Base-by-base conservation (phyloP, 1,139 yeast genomes). In the Suhomyces ambrosiae region DNA sequence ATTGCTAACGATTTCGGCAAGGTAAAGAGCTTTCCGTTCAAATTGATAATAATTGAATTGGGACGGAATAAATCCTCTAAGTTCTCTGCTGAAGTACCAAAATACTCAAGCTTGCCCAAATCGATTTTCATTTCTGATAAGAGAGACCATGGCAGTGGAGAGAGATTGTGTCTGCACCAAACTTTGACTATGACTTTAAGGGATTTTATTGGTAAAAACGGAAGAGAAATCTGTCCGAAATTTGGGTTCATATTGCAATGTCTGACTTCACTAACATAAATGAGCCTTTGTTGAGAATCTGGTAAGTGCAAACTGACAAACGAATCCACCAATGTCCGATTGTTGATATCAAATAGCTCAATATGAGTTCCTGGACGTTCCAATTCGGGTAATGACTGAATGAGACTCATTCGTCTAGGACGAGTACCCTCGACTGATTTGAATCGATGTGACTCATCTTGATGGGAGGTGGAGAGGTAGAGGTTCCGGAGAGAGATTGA, bases 261-360 rank as follows among this genome's bases (percentile, higher is more conserved):
- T 0, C 54, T 46, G 6, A 65, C 53, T 39, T 68, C 74, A 45
- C 74, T 68, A n/a, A 71, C 52, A 43, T 68, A 67, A 3, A 68
- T 33, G 26, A 65, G 41, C 27, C 45, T 42, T 13, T 48, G 45
- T 12, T 21, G 18, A 12, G 32, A 14, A 12, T 23, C 40, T 1
- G 41, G 36, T 16, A 55, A 41, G 38, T 65, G 68, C 11, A 67
- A 39, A 3, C 61, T 52, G 38, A 58, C 48, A 40, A 65, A 66
- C 3, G 62, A 49, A 31, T 62, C 67, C 3, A 65, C 32, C 37
- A 65, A 41, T 17, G 41, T 48, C 12, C 42, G 30, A 14, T 35
- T 39, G 28, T 49, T 48, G 29, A 42, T 30, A 7, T 33, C 44
- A 18, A 38, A 27, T 12, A 50, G 38, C 27, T 48, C 54, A n/a